Conservation (phyloP, 345 rosid species). For the Erysimum cheiranthoides region DNA sequence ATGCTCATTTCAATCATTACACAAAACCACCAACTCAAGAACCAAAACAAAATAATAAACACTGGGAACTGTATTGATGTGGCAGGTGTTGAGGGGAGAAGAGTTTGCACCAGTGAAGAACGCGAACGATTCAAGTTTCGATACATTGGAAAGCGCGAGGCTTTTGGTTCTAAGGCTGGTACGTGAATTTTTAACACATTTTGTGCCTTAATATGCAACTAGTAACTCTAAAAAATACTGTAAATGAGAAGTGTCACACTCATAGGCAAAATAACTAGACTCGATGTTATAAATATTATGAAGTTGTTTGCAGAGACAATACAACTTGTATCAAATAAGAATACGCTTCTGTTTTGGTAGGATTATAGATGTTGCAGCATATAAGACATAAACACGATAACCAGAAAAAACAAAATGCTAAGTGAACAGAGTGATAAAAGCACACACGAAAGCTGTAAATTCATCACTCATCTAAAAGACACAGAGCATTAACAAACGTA, state of each 20-base stretch:
- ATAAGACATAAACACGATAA: no score
- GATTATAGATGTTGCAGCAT: no score
- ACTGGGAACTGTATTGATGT: background rate
- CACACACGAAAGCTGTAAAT: background rate
- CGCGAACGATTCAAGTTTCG: conserved; percentile 86
- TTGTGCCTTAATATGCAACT: conserved; percentile 92
- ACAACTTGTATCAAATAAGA: background rate
- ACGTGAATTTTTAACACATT: conserved; percentile 95
- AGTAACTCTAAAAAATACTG: conserved; percentile 48
- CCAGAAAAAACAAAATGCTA: background rate
- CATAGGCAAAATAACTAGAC: background rate
- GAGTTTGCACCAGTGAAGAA: conserved; percentile 98
- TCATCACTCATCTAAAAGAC: background rate
- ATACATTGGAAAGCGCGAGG: conserved; percentile 96
- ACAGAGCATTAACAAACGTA: background rate
- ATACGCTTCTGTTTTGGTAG: no score
- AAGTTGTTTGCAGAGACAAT: background rate
- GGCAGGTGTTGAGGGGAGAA: conserved; percentile 84
- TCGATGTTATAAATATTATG: background rate
- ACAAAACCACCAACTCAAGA: background rate
- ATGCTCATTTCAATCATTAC: conserved; percentile 49
- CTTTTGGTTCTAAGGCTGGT: conserved; percentile 85
- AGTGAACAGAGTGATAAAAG: background rate
- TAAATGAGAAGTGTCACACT: background rate
- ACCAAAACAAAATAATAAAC: background rate